These are phyloP conservation scores for Rhipidocladum racemiflorum DNA, from an alignment of 176 grass and related monocot genomes.

Conservation along the genomic window DNA sequence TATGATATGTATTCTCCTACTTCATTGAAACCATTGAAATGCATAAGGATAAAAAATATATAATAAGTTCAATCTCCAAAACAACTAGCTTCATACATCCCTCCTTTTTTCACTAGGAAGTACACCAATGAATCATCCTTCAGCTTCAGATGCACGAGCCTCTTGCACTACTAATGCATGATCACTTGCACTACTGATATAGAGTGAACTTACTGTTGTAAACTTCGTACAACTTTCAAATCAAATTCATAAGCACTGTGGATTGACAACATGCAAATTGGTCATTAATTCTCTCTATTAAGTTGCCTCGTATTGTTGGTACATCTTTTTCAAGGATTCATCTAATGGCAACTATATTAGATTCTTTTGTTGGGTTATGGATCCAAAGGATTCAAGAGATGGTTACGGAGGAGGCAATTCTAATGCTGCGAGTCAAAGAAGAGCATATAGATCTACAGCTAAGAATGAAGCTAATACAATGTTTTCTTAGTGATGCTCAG, in stretches of 20 bases:
- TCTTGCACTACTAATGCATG: too few relatives aligned
- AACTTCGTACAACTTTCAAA: neutral
- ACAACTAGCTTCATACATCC: too few relatives aligned
- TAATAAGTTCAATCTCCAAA: too few relatives aligned
- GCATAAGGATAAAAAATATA: too few relatives aligned
- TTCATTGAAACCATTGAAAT: too few relatives aligned
- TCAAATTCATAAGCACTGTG: neutral
- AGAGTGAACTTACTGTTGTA: neutral
- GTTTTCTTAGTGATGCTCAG: neutral
- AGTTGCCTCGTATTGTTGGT: neutral
- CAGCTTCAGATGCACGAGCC: too few relatives aligned
- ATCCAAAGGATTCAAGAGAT: neutral
- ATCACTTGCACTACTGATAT: neutral
- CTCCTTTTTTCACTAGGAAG: too few relatives aligned
- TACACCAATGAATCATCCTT: too few relatives aligned
- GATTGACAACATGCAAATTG: neutral
- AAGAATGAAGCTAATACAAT: neutral
- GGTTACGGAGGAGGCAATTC: neutral
- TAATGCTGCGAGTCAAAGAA: neutral
- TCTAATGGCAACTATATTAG: neutral
- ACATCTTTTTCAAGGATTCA: neutral
- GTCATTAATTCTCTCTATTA: neutral
- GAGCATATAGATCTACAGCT: neutral
- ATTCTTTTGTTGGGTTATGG: neutral
- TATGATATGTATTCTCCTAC: too few relatives aligned